A percentile compares a stretch with the other conserved stretches of the same genome.
These are phyloP conservation scores for Trichoderma arundinaceum DNA, from an alignment of 2,329 filamentous ascomycete species.

Conservation along the genomic window DNA sequence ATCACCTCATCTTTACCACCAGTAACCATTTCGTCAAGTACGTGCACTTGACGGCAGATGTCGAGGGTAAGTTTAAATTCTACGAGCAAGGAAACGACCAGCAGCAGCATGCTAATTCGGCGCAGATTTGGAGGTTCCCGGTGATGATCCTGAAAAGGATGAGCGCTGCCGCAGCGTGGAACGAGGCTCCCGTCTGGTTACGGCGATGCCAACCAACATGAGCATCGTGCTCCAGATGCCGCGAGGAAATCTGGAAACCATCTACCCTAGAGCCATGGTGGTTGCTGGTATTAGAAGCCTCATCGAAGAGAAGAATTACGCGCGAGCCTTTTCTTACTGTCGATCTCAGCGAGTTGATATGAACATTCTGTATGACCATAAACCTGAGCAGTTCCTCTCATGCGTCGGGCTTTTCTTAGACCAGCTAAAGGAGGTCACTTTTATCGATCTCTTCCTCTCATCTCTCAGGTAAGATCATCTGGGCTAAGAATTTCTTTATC, in stretches of 20 bases:
- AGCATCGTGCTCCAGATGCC: constrained; percentile 92
- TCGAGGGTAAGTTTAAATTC: constrained; percentile 60
- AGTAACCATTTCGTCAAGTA: constrained; percentile 93
- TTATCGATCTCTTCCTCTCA: constrained; percentile 90
- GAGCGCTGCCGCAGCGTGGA: constrained; percentile 93
- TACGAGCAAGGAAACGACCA: not conserved
- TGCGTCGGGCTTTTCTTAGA: constrained; percentile 79
- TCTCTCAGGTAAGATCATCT: constrained; percentile 68
- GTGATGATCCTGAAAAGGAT: constrained; percentile 87
- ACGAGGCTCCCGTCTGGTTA: constrained; percentile 83
- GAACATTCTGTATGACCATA: constrained; percentile 95
- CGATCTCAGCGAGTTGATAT: constrained; percentile 94
- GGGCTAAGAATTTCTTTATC: not conserved
- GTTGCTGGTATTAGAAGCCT: constrained; percentile 84
- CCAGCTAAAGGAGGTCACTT: constrained; percentile 79
- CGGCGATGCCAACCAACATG: constrained; percentile 86
- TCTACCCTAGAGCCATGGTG: constrained; percentile 90
- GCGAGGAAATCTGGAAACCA: constrained; percentile 91
- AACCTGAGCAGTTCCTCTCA: constrained; percentile 81
- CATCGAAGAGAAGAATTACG: constrained; percentile 82
- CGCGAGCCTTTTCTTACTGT: constrained; percentile 83
- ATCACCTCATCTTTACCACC: constrained; percentile 90
- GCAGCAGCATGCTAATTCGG: constrained; percentile 35
- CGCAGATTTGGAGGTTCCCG: constrained; percentile 78
- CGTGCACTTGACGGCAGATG: constrained; percentile 71